Evolutionary conservation across 768 basidiomycete species (phyloP), one percentile per base, ranked within the genome.

Genomic region (Cyclocybe cylindracea): DNA sequence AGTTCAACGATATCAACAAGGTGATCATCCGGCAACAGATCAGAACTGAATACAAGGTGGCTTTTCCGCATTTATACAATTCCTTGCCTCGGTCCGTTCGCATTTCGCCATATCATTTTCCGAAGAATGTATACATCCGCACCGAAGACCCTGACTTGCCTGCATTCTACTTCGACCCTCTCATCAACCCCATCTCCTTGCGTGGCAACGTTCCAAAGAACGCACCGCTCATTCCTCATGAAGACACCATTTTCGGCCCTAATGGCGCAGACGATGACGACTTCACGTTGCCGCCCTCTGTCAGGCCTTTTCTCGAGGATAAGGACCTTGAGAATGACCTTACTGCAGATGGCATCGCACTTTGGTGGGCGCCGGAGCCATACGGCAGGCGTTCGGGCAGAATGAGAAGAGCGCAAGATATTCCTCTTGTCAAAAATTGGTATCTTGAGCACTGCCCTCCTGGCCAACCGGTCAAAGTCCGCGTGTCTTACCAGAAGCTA

Each of bases 1-100:
- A 97, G 68, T 99, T 99, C 64, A 99, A 99, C 67, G 97, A 99
- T 66, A 97, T 98, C 71, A 95, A 97, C 75, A 99, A 99, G 71
- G 90, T 99, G 64, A 96, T 99, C 69, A 98, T 99, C 60, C 94
- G 97, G 16, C 94, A 98, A 66, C 93, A 97, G 69, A 96, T 98
- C 57, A 84, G 97, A 41, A 98, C 96, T 2, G 97, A 99, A 73
- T 98, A 99, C 82, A 98, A 96, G 69, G 94, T 99, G 46, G 96
- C 95, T 2, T 98, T 98, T 79, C 96, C 97, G 32, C 96, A 99
- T 64, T 80, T 99, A 1, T 99, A 99, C 75, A 99, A 99, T 72
- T 97, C 97, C 34, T 80, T 97, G 7, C 97, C 97, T 41, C 91
- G 96, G 32, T 92, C 94, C 19, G 94, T 99, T 49, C 89, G 83